Evolutionary conservation across 106 monocot species (phyloP), one percentile per base, ranked within the genome.

Genomic region (Platanthera zijinensis): DNA sequence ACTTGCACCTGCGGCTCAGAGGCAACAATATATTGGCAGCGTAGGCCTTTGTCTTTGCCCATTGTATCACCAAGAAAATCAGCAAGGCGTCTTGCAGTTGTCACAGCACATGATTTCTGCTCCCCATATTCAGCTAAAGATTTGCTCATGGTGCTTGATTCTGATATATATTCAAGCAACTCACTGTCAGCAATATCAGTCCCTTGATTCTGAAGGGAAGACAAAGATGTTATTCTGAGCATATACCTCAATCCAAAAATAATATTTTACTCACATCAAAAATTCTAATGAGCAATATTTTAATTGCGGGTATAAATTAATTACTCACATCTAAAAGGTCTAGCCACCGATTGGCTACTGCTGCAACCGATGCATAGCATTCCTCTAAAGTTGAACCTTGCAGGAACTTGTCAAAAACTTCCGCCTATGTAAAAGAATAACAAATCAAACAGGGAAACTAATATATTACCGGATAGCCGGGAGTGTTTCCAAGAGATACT

Each of bases 71-170:
- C 96, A 68, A 97, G 91, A 83, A 97, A 97, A 86, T 97, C 89
- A 77, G 96, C 91, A 78, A 97, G 89, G 15, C 96, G 80, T 85
- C 71, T 91, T 68, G 96, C 96, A 76, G 96, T 97, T 57, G 96
- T 97, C 71, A 97, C 93, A 64, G 96, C 87, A 85, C 96, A 97
- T 72, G 96, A 97, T 72, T 97, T 97, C 51, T 94, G 93, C 21
- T 78, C 89, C 19, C 96, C 96, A 83, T 97, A 97, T 64, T 97
- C 96, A 79, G 76, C 86, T 51, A 97, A 82, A 50, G 96, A 97
- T 79, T 97, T 97, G 77, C 96, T 97, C 96, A 97, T 97, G 64
- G 96, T 97, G 85, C 93, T 97, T 72, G 93, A 97, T 79, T 97
- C 96, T 61, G 96, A 97, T 80, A 97, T 97, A 80, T 91, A 94